Evolutionary conservation across 768 basidiomycete genomes (phyloP), one percentile per base, ranked within the genome.

Genomic region (Leccinum incarnatum): DNA sequence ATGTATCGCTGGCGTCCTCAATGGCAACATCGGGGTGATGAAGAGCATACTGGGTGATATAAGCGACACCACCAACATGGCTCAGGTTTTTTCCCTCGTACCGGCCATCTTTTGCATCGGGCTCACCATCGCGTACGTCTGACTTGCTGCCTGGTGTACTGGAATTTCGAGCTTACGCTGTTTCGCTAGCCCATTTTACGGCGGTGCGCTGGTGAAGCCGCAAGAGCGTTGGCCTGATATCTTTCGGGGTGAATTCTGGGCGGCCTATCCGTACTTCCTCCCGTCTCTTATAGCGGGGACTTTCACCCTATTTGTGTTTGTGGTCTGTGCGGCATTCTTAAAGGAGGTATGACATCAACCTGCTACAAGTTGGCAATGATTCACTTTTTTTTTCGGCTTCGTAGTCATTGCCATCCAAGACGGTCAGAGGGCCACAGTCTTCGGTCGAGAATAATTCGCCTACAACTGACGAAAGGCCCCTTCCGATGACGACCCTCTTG

Each of bases 21-120:
- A 78, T 50, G 78, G 77, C 3, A 78, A 79, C 32, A 7, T 72
- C 4, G 74, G 83, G 5, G 87, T 89, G 32, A 84, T 89, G 79
- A 91, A 89, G 67, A 86, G 83, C 58, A 81, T 83, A 57, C 79
- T 89, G 72, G 87, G 80, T 0, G 87, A 88, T 59, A 71, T 88
- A 36, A 85, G 83, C 79, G 32, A 76, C 42, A 59, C 56, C 11
- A 70, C 62, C 47, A 75, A 69, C 51, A 71, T 71, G 67, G 74
- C 78, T 5, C 70, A 71, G 15, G 78, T 64, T 5, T 75, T 76
- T 55, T 58, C 72, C 12, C 34, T 71, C 15, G 15, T 76, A 8
- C 75, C 69, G 5, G 19, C 68, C 1, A 25, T 71, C 2, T 76
- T 74, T 58, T 64, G 51, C 53, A 17, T 66, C 4, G 74, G 74